phyloP scores from a whole-genome alignment of 1,284 basidiomycete species.

The Sanghuangporus sanghuang region DNA sequence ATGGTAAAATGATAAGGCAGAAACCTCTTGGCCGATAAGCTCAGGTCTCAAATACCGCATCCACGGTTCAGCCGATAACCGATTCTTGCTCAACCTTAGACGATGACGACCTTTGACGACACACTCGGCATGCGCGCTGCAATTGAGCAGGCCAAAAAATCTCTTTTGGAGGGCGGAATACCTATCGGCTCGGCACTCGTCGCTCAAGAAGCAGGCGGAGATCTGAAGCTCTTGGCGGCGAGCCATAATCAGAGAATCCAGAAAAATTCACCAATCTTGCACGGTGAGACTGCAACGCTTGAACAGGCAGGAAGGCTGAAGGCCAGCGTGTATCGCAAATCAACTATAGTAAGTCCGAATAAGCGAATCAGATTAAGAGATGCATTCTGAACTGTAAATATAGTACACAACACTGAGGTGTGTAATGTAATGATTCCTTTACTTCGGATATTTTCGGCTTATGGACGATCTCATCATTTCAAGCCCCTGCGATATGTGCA shows the following conservation, averaged over 20 bases:
- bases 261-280: conserved; percentile 45
- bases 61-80: too few species aligned
- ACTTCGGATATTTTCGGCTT: neutral
- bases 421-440: conserved; percentile 4
- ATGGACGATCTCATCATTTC: neutral
- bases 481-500: conserved; percentile 60
- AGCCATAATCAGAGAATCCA: conserved; percentile 54
- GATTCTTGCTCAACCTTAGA: too few species aligned
- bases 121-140: conserved; percentile 27
- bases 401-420: conserved; percentile 50
- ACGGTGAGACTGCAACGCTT: conserved; percentile 50
- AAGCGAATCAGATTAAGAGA: neutral
- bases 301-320: conserved; percentile 44
- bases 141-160: conserved; percentile 38
- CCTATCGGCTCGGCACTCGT: conserved; percentile 53
- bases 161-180: conserved; percentile 46
- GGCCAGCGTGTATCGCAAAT: conserved; percentile 37
- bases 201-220: conserved; percentile 10
- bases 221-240: conserved; percentile 35
- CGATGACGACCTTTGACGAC: conserved; percentile 2
- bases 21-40: too few species aligned
- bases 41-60: too few species aligned
- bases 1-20: too few species aligned
- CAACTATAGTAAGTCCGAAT: conserved; percentile 39
- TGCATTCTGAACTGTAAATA: neutral